These are phyloP conservation scores for Aspergillus unguis DNA, from an alignment of 2,329 filamentous ascomycete species.

Conservation along the genomic window DNA sequence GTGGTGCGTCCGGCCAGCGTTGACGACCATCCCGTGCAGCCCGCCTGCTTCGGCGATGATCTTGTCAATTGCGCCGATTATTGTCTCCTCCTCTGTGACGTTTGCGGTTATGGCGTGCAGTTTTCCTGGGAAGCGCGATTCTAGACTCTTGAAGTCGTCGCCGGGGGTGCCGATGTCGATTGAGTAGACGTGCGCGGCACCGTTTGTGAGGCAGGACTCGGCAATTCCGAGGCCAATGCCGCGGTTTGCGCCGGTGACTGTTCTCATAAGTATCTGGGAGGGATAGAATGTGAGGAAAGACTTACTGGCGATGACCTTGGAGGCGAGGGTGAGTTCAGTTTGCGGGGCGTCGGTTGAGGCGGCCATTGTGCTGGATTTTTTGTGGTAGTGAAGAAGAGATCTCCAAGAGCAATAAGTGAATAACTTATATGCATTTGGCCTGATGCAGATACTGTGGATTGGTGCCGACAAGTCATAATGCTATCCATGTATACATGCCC, in stretches of 20 bases:
- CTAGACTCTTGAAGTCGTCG: slow-evolving; percentile 17
- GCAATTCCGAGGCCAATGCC: slow-evolving; percentile 44
- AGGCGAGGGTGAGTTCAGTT: slow-evolving; percentile 27
- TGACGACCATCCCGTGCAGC: slow-evolving; percentile 51
- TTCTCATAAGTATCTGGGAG: neutral
- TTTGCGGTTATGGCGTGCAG: slow-evolving; percentile 45
- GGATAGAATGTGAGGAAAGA: neutral
- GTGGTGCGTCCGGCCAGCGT: slow-evolving; percentile 52
- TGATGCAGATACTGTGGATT: neutral
- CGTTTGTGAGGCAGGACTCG: slow-evolving; percentile 47
- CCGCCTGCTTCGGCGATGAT: slow-evolving; percentile 45
- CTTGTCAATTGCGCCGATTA: slow-evolving; percentile 44
- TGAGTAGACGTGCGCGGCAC: slow-evolving; percentile 44
- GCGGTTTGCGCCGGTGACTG: slow-evolving; percentile 28
- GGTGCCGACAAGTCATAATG: neutral
- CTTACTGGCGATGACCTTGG: slow-evolving; percentile 36
- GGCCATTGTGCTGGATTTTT: slow-evolving; percentile 1
- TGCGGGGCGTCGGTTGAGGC: slow-evolving; percentile 14
- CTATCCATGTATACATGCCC: neutral
- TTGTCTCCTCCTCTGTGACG: slow-evolving; percentile 47
- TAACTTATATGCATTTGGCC: neutral
- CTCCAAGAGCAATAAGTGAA: neutral
- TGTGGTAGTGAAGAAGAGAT: neutral
- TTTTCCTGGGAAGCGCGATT: slow-evolving; percentile 38
- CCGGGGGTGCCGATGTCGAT: slow-evolving; percentile 43